Evolutionary conservation across 2,329 filamentous ascomycete species (phyloP).

Genomic region (Monosporascus cannonballus): DNA sequence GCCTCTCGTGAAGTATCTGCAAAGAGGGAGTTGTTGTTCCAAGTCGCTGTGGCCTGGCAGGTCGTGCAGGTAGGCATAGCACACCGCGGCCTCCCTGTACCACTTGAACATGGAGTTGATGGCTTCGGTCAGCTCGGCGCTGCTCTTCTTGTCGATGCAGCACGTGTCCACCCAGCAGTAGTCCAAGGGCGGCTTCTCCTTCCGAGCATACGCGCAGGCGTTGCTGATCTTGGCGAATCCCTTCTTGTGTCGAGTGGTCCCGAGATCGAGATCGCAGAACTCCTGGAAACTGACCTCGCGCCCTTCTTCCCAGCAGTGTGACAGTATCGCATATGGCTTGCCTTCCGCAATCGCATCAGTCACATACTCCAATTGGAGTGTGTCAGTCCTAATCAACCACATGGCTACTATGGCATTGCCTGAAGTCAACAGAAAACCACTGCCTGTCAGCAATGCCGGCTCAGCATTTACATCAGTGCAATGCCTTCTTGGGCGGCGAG

Average conservation of each 20-base stretch:
- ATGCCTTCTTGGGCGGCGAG: no score
- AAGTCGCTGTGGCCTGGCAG: neutral
- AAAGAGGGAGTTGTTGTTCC: neutral
- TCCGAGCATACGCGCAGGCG: conserved; percentile 3
- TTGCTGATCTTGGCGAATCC: conserved; percentile 3
- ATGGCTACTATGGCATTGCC: no score
- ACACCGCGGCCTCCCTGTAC: conserved; percentile 5
- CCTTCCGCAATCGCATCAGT: no score
- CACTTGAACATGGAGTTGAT: conserved; percentile 9
- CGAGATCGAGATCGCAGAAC: neutral
- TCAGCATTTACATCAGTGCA: no score
- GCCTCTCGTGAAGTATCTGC: conserved; percentile 11
- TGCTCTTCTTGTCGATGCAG: conserved; percentile 13
- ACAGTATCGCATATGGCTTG: conserved; percentile 12
- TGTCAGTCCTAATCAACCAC: no score
- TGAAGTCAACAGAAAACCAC: no score
- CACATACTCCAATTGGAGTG: no score
- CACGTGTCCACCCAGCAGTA: conserved; percentile 11
- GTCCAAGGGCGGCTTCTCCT: conserved; percentile 1
- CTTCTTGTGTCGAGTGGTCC: conserved; percentile 1
- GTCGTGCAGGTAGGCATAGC: conserved; percentile 9
- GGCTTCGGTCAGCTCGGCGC: conserved; percentile 9
- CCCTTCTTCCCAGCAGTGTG: conserved; percentile 12
- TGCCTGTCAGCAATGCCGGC: no score
- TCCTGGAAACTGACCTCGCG: conserved; percentile 11